phyloP scores from a whole-genome alignment of 441 rosid species.

The Brassica hybrid region DNA sequence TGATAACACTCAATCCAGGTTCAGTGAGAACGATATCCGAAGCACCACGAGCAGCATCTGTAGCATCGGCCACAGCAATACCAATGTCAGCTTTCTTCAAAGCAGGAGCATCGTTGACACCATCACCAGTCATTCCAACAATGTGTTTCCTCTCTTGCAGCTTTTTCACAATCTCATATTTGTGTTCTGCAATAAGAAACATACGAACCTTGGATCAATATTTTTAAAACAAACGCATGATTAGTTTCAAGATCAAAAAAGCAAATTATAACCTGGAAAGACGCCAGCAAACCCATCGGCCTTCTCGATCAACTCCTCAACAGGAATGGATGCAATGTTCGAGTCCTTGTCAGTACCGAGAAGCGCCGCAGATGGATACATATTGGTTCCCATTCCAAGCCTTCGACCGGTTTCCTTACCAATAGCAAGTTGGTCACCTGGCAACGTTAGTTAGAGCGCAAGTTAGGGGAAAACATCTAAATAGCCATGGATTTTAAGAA shows the following conservation, averaged over 20 bases:
- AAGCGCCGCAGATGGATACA: conserved; percentile 92
- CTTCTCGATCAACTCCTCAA: conserved; percentile 91
- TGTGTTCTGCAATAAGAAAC: conserved; percentile 45
- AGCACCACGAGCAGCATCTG: conserved; percentile 50
- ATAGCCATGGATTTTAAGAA: conserved; percentile 19
- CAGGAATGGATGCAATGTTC: conserved; percentile 78
- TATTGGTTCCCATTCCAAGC: conserved; percentile 99
- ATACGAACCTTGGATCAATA: conserved; percentile 32
- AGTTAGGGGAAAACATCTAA: conserved; percentile 16
- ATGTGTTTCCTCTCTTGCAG: conserved; percentile 49
- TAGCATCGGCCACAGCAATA: conserved; percentile 49
- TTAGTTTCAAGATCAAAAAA: too few relatives aligned
- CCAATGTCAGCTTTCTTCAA: conserved; percentile 48
- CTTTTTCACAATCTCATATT: conserved; percentile 49
- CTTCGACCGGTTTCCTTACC: conserved; percentile 98
- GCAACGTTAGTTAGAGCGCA: conserved; percentile 18
- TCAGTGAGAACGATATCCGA: conserved; percentile 50
- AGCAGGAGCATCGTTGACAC: conserved; percentile 49
- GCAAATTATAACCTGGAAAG: conserved; percentile 64
- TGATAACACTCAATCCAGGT: conserved; percentile 48
- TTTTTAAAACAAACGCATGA: conserved; percentile 25
- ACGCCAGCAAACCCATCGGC: conserved; percentile 97
- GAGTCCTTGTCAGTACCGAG: conserved; percentile 81
- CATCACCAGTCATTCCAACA: conserved; percentile 50
- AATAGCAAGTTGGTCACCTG: conserved; percentile 57